Conservation (phyloP, 1,284 basidiomycete genomes). For the Fomes fomentarius region DNA sequence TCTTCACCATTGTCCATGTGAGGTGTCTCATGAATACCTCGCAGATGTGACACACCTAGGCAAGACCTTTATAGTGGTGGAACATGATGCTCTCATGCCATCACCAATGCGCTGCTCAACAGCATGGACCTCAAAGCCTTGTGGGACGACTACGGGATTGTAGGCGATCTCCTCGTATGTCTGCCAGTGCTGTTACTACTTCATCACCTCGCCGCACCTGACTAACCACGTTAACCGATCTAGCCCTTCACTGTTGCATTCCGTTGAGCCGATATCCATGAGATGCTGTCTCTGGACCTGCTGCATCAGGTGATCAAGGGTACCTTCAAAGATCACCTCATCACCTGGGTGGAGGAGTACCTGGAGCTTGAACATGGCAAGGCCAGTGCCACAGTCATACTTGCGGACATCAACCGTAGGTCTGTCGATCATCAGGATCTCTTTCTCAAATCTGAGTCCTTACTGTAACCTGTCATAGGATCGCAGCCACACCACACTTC, state of each 20-base stretch:
- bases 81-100: too few relatives aligned
- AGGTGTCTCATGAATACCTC: too few relatives aligned
- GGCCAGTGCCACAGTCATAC: background rate
- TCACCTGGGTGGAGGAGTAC: conserved; percentile 22
- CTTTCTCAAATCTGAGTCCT: background rate
- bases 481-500: conserved; percentile 21
- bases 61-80: conserved; percentile 15
- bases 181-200: too few relatives aligned
- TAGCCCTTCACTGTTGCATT: conserved; percentile 17
- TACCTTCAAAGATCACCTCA: conserved; percentile 26
- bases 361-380: conserved; percentile 10
- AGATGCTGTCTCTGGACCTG: conserved; percentile 1
- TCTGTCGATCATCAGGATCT: conserved; percentile 11
- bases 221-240: background rate
- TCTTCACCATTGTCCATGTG: too few relatives aligned
- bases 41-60: conserved; percentile 13
- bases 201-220: too few relatives aligned
- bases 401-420: conserved; percentile 28
- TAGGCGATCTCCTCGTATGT: conserved; percentile 26
- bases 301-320: conserved; percentile 32
- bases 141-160: conserved; percentile 27
- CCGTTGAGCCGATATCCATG: conserved; percentile 12
- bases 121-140: background rate
- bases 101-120: background rate
- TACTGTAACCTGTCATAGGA: conserved; percentile 6